Base-by-base conservation (phyloP, 2,329 filamentous ascomycete species). In the Thelonectria discophora region DNA sequence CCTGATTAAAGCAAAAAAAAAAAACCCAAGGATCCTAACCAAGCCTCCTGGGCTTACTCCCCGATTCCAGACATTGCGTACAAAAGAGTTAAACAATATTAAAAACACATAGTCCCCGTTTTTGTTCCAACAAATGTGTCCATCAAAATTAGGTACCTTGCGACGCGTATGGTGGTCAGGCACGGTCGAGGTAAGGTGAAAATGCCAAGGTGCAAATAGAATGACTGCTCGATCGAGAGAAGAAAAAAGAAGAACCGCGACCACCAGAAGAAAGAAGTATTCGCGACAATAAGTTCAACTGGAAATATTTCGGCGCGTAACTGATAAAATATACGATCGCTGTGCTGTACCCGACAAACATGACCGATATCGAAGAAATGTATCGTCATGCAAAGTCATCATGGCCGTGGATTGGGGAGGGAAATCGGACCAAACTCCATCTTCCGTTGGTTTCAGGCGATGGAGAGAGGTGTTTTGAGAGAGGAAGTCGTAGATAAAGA, bases 311-410 rank as follows among this genome's bases (percentile, higher is more conserved):
- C 62, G 58, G 72, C 66, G 64, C 65, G 62, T 55, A 61, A 67
- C 67, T 61, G 66, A 68, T 73, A 79, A 74, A 69, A 69, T 76
- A 72, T 76, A 81, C 77, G 79, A 84, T 84, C 82, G 82, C 81
- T 85, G 84, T 86, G 80, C 84, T 85, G 84, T 86, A 79, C 85
- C 82, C 82, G 84, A 86, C 84, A 84, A 76, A 81, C 81, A 85
- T 81, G 81, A 85, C 81, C 81, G 80, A 81, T 77, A 78, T 77
- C 77, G 75, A 79, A 77, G 72, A 76, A 76, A 78, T 75, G 75
- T 79, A 81, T 85, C 81, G 82, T 85, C 82, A 85, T 86, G 82
- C 79, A 83, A 76, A 81, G 81, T 82, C 82, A 81, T 84, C 79
- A 82, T 81, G 76, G 78, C 75, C 71, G 75, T 76, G 78, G 77